These are phyloP conservation scores for Penicillium paradoxum DNA, from an alignment of 495 filamentous ascomycete species.

Conservation along the genomic window DNA sequence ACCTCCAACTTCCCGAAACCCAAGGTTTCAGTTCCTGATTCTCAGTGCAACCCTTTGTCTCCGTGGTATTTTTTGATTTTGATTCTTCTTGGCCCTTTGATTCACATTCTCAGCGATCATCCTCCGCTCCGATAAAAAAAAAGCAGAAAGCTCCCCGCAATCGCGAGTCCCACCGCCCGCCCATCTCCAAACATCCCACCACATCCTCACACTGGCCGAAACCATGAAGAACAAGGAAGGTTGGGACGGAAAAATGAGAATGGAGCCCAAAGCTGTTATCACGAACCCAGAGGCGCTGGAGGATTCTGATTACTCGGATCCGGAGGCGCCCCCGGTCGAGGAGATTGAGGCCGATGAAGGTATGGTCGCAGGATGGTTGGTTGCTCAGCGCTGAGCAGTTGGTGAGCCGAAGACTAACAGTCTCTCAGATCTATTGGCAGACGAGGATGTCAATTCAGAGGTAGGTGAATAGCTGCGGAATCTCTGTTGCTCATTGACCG, in stretches of 20 bases:
- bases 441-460: slow-evolving; percentile 55
- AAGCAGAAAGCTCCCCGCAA: slow-evolving; percentile 23
- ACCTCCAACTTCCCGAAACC: neutral
- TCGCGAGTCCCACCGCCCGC: slow-evolving; percentile 19
- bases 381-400: neutral
- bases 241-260: slow-evolving; percentile 89
- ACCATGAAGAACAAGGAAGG: slow-evolving; percentile 64
- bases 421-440: slow-evolving; percentile 58
- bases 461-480: slow-evolving; percentile 25
- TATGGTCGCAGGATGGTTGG: slow-evolving; percentile 22
- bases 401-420: neutral
- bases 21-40: slow-evolving; percentile 1
- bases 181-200: slow-evolving; percentile 11
- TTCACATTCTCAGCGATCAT: neutral
- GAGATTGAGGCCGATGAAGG: slow-evolving; percentile 80
- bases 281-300: slow-evolving; percentile 72
- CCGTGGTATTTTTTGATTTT: neutral
- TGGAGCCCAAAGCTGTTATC: slow-evolving; percentile 57
- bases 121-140: neutral
- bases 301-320: slow-evolving; percentile 81
- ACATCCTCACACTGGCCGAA: neutral
- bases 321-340: slow-evolving; percentile 70
- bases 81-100: neutral
- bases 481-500: neutral
- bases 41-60: slow-evolving; percentile 1